Evolutionary conservation across 1,284 basidiomycete species (phyloP), one percentile per base, ranked within the genome.

Genomic region (Papiliotrema flavescens): DNA sequence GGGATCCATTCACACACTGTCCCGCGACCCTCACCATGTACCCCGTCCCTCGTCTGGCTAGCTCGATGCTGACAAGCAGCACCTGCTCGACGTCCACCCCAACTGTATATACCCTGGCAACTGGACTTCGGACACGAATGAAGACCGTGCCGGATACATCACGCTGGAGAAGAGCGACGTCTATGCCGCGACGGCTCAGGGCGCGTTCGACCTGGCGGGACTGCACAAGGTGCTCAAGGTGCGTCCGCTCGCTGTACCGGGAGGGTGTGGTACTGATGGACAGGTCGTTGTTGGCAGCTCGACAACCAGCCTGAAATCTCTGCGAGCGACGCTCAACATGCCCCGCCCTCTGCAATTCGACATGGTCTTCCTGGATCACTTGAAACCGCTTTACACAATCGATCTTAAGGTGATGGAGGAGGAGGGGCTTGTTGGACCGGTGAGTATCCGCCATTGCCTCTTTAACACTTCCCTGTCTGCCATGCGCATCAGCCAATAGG

Each of bases 331-430:
- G 3, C 66, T 71, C 42, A 57, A 67, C 48, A 55, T 72, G 57
- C 65, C 66, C 15, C 40, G 51, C 41, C 62, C 62, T 9, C 39
- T 62, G 28, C 56, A 65, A 51, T 72, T 73, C 45, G 70, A 73
- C 43, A 66, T 73, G 64, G 62, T 73, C 32, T 73, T 73, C 55
- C 57, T 73, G 24, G 70, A 73, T 48, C 70, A 73, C 52, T 53
- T 70, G 45, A 73, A 73, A 56, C 69, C 69, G 35, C 59, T 70
- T 5, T 73, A 73, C 53, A 70, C 69, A 0, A 65, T 66, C 36
- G 70, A 73, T 44, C 54, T 73, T 36, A 70, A 71, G 59, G 63
- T 68, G 1, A 56, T 71, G 55, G 70, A 73, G 53, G 64, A 69
- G 50, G 67, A 69, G 53, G 70, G 70, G 23, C 49, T 70, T 6